Percentiles rank a stretch among this genome's conserved stretches.
Conservation (phyloP, 139 green algal genomes). For the Eudorina sp. region DNA sequence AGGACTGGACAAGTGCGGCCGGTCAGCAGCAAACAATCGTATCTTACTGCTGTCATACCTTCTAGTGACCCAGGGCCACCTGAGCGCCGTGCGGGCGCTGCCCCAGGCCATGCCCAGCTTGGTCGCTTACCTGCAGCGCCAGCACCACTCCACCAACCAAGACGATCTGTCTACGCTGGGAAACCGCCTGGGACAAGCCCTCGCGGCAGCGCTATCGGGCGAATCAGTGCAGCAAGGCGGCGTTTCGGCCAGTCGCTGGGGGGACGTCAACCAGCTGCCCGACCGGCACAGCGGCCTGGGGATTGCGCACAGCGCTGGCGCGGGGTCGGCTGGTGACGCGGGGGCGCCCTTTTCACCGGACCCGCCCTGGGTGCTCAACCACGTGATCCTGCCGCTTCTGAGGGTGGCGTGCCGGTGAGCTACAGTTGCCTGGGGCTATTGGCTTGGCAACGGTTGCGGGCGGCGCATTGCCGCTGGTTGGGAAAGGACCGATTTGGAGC, state of each 20-base stretch:
- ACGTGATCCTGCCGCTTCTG: constrained; percentile 41
- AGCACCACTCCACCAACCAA: constrained; percentile 34
- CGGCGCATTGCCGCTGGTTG: too few species aligned
- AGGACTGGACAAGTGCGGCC: constrained; percentile 16
- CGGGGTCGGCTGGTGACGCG: background rate
- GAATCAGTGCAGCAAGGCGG: background rate
- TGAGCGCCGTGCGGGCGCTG: background rate
- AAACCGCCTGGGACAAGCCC: background rate
- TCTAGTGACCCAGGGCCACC: background rate
- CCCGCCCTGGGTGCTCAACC: constrained; percentile 13
- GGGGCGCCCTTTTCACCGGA: background rate
- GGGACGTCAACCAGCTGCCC: background rate
- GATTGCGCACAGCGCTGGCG: background rate
- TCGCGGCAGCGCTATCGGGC: background rate
- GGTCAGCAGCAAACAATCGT: constrained; percentile 5
- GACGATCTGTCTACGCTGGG: constrained; percentile 28
- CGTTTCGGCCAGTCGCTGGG: background rate
- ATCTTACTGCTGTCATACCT: constrained; percentile 25
- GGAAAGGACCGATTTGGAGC: too few species aligned
- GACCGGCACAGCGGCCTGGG: background rate
- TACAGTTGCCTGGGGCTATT: background rate
- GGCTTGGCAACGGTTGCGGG: too few species aligned
- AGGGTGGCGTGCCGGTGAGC: constrained; percentile 39
- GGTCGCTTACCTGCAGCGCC: constrained; percentile 27
- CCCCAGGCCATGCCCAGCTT: constrained; percentile 27